Evolutionary conservation across 108 stramenopile genomes (phyloP).

Genomic region (Stephanodiscus triporus): DNA sequence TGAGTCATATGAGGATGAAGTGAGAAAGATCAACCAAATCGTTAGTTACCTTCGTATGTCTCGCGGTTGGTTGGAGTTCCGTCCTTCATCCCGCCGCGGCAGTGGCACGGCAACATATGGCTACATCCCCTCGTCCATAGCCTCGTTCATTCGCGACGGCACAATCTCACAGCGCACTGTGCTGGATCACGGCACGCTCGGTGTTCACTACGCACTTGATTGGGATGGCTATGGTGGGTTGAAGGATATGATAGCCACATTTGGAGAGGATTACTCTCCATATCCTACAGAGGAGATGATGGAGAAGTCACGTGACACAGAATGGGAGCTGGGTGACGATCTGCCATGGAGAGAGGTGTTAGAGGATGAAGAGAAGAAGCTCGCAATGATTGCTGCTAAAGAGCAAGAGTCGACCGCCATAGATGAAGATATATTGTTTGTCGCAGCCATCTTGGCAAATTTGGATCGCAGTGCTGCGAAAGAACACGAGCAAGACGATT

Average conservation of each 20-base stretch:
- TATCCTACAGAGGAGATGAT: conserved; percentile 45
- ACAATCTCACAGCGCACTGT: conserved; percentile 41
- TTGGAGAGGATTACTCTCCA: conserved; percentile 44
- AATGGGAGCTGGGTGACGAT: conserved; percentile 52
- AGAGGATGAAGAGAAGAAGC: conserved; percentile 26
- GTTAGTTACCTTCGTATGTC: conserved; percentile 23
- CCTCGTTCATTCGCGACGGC: conserved; percentile 41
- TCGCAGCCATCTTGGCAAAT: conserved; percentile 41
- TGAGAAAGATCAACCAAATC: conserved; percentile 20
- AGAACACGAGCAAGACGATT: conserved; percentile 3
- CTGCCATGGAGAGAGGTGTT: conserved; percentile 42
- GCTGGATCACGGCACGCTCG: conserved; percentile 40
- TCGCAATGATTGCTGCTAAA: not conserved
- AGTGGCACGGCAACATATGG: conserved; percentile 49
- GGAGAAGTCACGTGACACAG: conserved; percentile 18
- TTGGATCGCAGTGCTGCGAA: conserved; percentile 5
- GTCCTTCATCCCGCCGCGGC: conserved; percentile 48
- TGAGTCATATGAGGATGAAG: conserved; percentile 28
- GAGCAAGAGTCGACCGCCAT: not conserved
- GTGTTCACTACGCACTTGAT: conserved; percentile 51
- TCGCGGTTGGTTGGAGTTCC: conserved; percentile 52
- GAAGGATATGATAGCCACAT: conserved; percentile 43
- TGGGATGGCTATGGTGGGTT: conserved; percentile 49
- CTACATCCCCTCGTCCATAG: conserved; percentile 45
- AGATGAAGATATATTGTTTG: conserved; percentile 28